Base-by-base conservation (phyloP, 257 asterid species). In the Capsicum pubescens region DNA sequence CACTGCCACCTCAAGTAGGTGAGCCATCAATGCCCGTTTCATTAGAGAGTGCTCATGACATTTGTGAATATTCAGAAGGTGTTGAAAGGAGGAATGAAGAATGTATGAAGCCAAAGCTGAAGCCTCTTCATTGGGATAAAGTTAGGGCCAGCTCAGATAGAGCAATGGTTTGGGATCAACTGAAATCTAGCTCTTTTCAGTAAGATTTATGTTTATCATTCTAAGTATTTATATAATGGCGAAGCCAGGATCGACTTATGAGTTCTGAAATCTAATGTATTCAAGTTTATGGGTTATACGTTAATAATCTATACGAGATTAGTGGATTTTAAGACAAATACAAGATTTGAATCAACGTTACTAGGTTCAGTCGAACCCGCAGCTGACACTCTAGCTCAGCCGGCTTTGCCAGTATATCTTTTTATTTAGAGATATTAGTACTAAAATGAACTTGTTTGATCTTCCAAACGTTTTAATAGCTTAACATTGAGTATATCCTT, bases 121-220 rank as follows among this genome's bases (percentile, higher is more conserved):
- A 95, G 86, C 90, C 98, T 80, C 87, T 93, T 90, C 97, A 95
- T 26, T 95, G 98, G 98, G 97, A 95, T 88, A 95, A 95, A 92
- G 95, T 93, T 46, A 92, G 92, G 87, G 92, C 95, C 50, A 88
- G 93, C 80, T 91, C 97, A 21, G 95, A 95, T 59, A 88, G 91
- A 85, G 91, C 89, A 54, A 93, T 92, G 95, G 94, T 90, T 83
- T 95, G 98, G 98, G 97, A 95, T 89, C 95, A 93, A 71, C 83
- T 93, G 61, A 93, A 91, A 61, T 88, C 97, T 17, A 92, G 90
- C 82, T 91, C 98, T 71, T 92, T 93, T 71, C 92, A 91, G 98
- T 95, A 87, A 91, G 97, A 87, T 83, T 89, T 78, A 76, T 15
- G 21, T 7, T 7, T 16, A 8, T 26, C 64, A 76, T 16, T 54